These are phyloP conservation scores for Hanseniaspora meyeri DNA, from an alignment of 805 yeast genomes.

Conservation along the genomic window DNA sequence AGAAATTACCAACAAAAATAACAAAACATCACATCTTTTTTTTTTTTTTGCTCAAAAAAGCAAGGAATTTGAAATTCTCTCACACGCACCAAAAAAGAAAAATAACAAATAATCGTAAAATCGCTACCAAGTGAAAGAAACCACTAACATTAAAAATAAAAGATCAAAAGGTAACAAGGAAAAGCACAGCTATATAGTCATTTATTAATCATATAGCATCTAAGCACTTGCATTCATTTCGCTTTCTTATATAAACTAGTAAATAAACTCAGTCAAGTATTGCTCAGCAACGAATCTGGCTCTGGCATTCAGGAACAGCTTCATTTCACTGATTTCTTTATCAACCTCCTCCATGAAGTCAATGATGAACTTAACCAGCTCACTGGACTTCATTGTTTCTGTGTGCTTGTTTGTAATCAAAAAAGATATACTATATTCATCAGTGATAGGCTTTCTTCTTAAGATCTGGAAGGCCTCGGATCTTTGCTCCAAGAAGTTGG, in stretches of 20 bases:
- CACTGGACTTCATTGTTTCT: slow-evolving; percentile 87
- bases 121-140: background rate
- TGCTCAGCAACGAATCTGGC: slow-evolving; percentile 98
- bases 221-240: too few relatives aligned
- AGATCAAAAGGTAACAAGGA: too few relatives aligned
- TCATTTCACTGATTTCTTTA: slow-evolving; percentile 97
- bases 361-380: slow-evolving; percentile 88
- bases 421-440: slow-evolving; percentile 78
- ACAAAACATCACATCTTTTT: too few relatives aligned
- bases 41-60: too few relatives aligned
- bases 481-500: slow-evolving; percentile 84
- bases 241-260: too few relatives aligned
- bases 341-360: slow-evolving; percentile 99
- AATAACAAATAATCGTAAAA: too few relatives aligned
- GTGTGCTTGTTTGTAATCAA: slow-evolving; percentile 89
- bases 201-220: too few relatives aligned
- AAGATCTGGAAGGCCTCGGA: slow-evolving; percentile 89
- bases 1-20: too few relatives aligned
- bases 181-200: too few relatives aligned
- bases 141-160: background rate
- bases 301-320: slow-evolving; percentile 87
- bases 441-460: slow-evolving; percentile 80
- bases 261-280: slow-evolving; percentile 79
- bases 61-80: background rate
- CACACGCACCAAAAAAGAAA: too few relatives aligned